These are phyloP conservation scores for Triangularia setosa DNA, from an alignment of 2,329 filamentous ascomycete species.

Conservation along the genomic window DNA sequence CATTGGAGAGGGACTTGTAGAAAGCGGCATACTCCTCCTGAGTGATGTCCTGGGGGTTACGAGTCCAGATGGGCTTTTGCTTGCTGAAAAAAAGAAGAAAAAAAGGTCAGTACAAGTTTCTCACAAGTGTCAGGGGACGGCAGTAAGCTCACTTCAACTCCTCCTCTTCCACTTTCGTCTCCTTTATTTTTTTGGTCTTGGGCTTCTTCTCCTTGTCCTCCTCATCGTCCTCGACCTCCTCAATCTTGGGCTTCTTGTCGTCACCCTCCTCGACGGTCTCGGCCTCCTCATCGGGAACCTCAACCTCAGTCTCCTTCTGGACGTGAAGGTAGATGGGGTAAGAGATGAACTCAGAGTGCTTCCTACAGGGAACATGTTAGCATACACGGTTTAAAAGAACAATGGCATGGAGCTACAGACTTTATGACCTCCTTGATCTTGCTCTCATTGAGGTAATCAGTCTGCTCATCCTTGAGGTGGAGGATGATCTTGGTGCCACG, in stretches of 20 bases:
- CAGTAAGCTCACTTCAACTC: slow-evolving; percentile 73
- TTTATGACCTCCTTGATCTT: slow-evolving; percentile 99
- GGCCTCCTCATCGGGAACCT: slow-evolving; percentile 94
- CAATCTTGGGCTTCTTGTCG: slow-evolving; percentile 93
- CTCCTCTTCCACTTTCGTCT: slow-evolving; percentile 97
- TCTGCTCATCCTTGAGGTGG: slow-evolving; percentile 98
- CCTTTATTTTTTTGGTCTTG: slow-evolving; percentile 99
- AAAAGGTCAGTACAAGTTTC: slow-evolving; percentile 45
- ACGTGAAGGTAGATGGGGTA: slow-evolving; percentile 99
- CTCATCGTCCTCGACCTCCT: slow-evolving; percentile 85
- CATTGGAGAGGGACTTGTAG: slow-evolving; percentile 99
- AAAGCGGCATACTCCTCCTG: slow-evolving; percentile 97
- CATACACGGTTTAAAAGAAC: too few species aligned
- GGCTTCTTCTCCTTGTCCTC: slow-evolving; percentile 81
- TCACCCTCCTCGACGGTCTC: slow-evolving; percentile 67
- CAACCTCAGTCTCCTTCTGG: slow-evolving; percentile 97
- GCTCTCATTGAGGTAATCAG: slow-evolving; percentile 95
- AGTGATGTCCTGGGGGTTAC: slow-evolving; percentile 92
- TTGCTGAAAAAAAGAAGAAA: neutral
- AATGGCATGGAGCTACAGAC: too few species aligned
- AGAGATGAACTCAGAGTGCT: slow-evolving; percentile 99
- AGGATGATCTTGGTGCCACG: slow-evolving; percentile 98
- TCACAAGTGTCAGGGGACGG: slow-evolving; percentile 52
- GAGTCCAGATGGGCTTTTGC: slow-evolving; percentile 96
- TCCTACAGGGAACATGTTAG: too few species aligned